Evolutionary conservation across 768 basidiomycete genomes (phyloP).

Genomic region (Kondoa subrosea): DNA sequence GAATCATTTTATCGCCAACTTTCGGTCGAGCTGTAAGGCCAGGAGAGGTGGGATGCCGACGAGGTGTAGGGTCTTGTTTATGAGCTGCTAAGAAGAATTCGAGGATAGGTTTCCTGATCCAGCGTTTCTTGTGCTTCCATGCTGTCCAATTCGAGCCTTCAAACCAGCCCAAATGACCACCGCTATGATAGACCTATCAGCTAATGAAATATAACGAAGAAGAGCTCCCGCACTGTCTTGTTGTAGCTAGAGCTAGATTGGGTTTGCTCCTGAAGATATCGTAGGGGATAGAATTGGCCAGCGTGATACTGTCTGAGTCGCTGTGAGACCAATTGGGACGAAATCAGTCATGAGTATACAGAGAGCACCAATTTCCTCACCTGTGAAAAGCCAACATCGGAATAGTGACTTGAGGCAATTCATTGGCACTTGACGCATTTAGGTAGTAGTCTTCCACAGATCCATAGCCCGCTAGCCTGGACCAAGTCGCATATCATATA

Average conservation of each 20-base stretch:
- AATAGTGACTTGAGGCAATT: slow-evolving; percentile 45
- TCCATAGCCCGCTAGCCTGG: slow-evolving; percentile 40
- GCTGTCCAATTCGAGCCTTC: slow-evolving; percentile 25
- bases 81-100: slow-evolving; percentile 43
- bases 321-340: background rate
- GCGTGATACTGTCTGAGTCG: slow-evolving; percentile 40
- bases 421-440: slow-evolving; percentile 43
- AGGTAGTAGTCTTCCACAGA: slow-evolving; percentile 38
- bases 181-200: slow-evolving; percentile 34
- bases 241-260: slow-evolving; percentile 46
- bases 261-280: slow-evolving; percentile 21
- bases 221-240: slow-evolving; percentile 30
- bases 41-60: slow-evolving; percentile 3
- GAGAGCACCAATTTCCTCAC: too few relatives aligned
- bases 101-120: slow-evolving; percentile 54
- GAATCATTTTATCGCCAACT: slow-evolving; percentile 16
- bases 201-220: background rate
- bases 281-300: slow-evolving; percentile 35
- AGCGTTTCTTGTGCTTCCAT: slow-evolving; percentile 32
- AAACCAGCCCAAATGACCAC: slow-evolving; percentile 71
- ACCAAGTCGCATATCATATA: too few relatives aligned
- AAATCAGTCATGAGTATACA: background rate
- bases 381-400: slow-evolving; percentile 63
- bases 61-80: slow-evolving; percentile 14
- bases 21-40: background rate